These are phyloP conservation scores for Curvularia spicifera DNA, from an alignment of 2,329 filamentous ascomycete genomes.

Conservation along the genomic window DNA sequence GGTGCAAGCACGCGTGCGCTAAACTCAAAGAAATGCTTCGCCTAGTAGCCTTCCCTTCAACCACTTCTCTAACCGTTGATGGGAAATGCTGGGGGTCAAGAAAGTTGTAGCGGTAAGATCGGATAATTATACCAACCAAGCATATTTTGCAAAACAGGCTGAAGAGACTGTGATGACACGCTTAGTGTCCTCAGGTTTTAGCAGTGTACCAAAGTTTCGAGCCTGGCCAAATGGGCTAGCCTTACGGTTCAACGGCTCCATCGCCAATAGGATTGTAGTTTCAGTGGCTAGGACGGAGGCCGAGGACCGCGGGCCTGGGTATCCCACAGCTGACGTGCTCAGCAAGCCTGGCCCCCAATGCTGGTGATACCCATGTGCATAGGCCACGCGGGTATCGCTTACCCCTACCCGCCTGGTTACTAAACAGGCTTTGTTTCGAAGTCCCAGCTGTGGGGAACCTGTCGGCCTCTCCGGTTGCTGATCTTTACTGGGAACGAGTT, in stretches of 20 bases:
- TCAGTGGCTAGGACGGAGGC: conserved; percentile 1
- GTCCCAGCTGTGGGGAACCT: not conserved
- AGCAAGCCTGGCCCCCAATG: not conserved
- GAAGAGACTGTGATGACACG: not conserved
- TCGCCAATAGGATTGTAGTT: not conserved
- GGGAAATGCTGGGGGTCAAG: not conserved
- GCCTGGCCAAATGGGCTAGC: not conserved
- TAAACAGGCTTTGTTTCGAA: conserved; percentile 5
- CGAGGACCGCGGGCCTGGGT: conserved; percentile 10
- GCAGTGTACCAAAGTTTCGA: conserved; percentile 4
- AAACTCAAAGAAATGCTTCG: not conserved
- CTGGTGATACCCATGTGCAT: conserved; percentile 8
- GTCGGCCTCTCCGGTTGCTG: conserved; percentile 5
- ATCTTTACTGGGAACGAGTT: not conserved
- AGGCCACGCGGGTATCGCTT: conserved; percentile 10
- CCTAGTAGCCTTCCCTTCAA: not conserved
- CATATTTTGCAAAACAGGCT: not conserved
- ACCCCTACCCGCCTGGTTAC: conserved; percentile 4
- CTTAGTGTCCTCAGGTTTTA: conserved; percentile 1
- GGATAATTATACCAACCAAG: conserved; percentile 1
- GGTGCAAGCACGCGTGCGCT: not conserved
- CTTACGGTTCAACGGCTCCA: conserved; percentile 2
- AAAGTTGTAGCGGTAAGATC: not conserved
- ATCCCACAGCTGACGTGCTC: conserved; percentile 16
- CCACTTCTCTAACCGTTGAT: not conserved